Conservation (phyloP, 441 rosid genomes). For the Dalechampia spathulata region DNA sequence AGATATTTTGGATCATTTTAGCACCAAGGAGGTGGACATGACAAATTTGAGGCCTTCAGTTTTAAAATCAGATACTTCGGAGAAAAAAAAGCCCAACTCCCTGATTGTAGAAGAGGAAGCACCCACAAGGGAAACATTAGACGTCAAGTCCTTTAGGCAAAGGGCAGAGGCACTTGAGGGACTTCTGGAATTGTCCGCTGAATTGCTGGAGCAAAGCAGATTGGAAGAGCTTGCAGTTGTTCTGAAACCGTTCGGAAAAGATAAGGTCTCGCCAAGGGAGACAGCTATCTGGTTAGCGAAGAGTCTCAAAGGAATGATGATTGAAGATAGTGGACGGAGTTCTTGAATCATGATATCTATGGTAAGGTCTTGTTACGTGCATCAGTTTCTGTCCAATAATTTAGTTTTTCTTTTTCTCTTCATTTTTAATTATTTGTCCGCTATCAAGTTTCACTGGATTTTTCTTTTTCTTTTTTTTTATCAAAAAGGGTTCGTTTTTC, state of each 20-base stretch:
- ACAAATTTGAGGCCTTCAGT: constrained; percentile 22
- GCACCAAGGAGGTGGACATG: constrained; percentile 30
- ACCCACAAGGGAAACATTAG: constrained; percentile 60
- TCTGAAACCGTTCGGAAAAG: constrained; percentile 87
- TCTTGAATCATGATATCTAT: constrained; percentile 23
- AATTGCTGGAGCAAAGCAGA: constrained; percentile 69
- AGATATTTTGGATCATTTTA: constrained; percentile 28
- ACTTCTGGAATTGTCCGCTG: constrained; percentile 83
- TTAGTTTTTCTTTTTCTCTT: constrained; percentile 1
- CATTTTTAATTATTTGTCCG: constrained; percentile 5
- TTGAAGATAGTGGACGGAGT: constrained; percentile 51
- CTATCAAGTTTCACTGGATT: constrained; percentile 19
- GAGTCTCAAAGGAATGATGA: constrained; percentile 92
- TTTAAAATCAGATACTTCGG: constrained; percentile 32
- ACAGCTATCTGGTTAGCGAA: constrained; percentile 96
- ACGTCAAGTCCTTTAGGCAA: constrained; percentile 80
- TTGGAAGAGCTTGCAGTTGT: constrained; percentile 87
- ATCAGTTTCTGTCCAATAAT: constrained; percentile 12
- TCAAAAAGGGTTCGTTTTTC: constrained; percentile 7
- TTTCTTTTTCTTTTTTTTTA: too few relatives aligned
- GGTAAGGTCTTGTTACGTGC: constrained; percentile 21
- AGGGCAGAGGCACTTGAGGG: constrained; percentile 98
- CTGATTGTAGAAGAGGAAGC: constrained; percentile 40
- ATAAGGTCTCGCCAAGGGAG: constrained; percentile 92
- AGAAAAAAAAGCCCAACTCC: constrained; percentile 30